Evolutionary conservation across 192 early-diverging fungal species (phyloP), one percentile per base, ranked within the genome.

Genomic region (Umbelopsis vinacea): DNA sequence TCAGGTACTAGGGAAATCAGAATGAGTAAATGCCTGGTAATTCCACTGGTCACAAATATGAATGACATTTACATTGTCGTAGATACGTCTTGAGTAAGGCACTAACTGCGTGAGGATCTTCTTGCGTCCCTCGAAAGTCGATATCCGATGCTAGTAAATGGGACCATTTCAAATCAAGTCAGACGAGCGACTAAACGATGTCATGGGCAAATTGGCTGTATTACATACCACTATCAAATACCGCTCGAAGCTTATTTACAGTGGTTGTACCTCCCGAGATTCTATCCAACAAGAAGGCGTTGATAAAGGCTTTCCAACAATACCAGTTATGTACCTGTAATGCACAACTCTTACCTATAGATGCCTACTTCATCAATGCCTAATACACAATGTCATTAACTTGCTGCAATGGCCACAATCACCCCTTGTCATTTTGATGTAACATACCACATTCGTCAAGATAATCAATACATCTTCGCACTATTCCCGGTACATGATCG

Each of bases 31-130:
- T 48, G 9, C 52, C 24, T 48, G 11, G 8, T 14, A n/a, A 14
- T 43, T 24, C 26, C 37, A 12, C 46, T 6, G 43, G 19, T 69
- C n/a, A 23, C 29, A 17, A 3, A 24, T 29, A 22, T 26, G 33
- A n/a, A n/a, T 38, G 29, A 29, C 37, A 24, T 45, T 75, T 84
- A 89, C 87, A 76, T 74, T 89, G 87, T 71, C 88, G 74, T 21
- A 89, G 66, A 69, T 88, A 89, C 68, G 85, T 78, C 63, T 88
- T 89, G 15, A 89, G 75, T 24, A 89, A 73, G 24, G 87, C 80
- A 35, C 84, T 87, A 43, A 88, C 87, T 12, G 83, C 85, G 55
- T 89, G 84, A 12, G 88, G 87, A 55, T 89, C 88, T 21, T 72
- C 76, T 0, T 74, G 72, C 46, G 78, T 78, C 12, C 68, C 46